phyloP scores from a whole-genome alignment of 148 eudicot species.

The Camellia japonica region DNA sequence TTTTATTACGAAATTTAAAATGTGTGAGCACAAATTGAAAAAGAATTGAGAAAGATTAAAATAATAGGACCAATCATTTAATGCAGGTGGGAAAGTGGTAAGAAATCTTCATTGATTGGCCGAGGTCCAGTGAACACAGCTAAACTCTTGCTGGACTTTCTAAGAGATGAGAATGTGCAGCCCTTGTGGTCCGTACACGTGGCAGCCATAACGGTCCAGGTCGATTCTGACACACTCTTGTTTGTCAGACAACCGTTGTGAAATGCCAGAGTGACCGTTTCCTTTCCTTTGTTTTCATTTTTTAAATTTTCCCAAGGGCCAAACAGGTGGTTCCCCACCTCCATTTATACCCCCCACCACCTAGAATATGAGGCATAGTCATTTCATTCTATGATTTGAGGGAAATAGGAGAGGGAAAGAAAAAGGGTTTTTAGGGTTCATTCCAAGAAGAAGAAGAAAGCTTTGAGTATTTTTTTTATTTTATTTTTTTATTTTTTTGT shows the following conservation, averaged over 20 bases:
- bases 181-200: constrained; percentile 4
- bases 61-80: background rate
- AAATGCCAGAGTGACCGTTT: background rate
- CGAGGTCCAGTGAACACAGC: constrained; percentile 7
- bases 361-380: background rate
- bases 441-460: background rate
- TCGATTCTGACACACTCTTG: background rate
- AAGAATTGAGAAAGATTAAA: background rate
- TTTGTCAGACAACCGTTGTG: background rate
- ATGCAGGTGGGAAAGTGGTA: background rate
- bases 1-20: background rate
- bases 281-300: background rate
- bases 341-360: background rate
- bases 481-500: background rate
- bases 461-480: background rate
- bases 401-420: background rate
- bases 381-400: background rate
- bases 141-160: background rate
- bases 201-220: constrained; percentile 2
- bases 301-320: background rate
- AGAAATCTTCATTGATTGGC: background rate
- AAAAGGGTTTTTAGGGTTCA: too few species aligned
- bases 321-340: background rate
- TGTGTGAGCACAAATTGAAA: background rate
- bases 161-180: background rate